Percentiles rank a stretch among this genome's conserved stretches.
Conservation (phyloP, 495 filamentous ascomycete species). For the Oidiodendron maius region DNA sequence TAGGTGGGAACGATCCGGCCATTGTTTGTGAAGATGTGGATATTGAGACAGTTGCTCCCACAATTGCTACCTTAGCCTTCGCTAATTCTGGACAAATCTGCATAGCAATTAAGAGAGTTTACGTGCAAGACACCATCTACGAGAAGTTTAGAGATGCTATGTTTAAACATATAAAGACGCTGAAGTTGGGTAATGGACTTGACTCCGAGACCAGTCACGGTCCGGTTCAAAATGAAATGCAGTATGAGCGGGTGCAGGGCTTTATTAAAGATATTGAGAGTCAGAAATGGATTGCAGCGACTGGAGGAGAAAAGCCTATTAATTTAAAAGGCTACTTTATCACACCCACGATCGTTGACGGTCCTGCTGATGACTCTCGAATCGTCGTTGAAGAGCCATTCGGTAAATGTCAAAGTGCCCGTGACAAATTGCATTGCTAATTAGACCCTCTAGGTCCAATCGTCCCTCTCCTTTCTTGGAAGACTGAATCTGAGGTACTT, state of each 20-base stretch:
- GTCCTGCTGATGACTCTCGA: slow-evolving; percentile 43
- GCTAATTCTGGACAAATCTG: slow-evolving; percentile 39
- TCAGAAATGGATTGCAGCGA: slow-evolving; percentile 19
- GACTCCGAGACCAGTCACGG: slow-evolving; percentile 32
- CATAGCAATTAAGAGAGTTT: slow-evolving; percentile 35
- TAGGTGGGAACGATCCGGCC: slow-evolving; percentile 53
- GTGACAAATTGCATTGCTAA: background rate
- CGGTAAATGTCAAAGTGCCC: slow-evolving; percentile 19
- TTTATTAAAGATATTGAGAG: slow-evolving; percentile 23
- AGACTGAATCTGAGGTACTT: slow-evolving; percentile 45
- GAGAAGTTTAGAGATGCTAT: slow-evolving; percentile 43
- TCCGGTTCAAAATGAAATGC: slow-evolving; percentile 50
- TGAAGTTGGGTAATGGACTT: slow-evolving; percentile 37
- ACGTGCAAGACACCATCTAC: slow-evolving; percentile 54
- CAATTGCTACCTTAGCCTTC: slow-evolving; percentile 38
- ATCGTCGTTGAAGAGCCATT: slow-evolving; percentile 45
- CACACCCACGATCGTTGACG: slow-evolving; percentile 52
- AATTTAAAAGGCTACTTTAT: slow-evolving; percentile 38
- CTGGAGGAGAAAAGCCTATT: slow-evolving; percentile 1
- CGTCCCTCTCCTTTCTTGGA: slow-evolving; percentile 41
- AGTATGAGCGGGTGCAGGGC: slow-evolving; percentile 37
- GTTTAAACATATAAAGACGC: slow-evolving; percentile 34
- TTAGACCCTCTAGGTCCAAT: slow-evolving; percentile 31
- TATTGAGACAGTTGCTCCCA: slow-evolving; percentile 3
- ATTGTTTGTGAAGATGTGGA: slow-evolving; percentile 52